Percentiles rank a stretch among this genome's conserved stretches.
Evolutionary conservation across 345 rosid species (phyloP).

Genomic region (Eucalyptus guilfoylei): DNA sequence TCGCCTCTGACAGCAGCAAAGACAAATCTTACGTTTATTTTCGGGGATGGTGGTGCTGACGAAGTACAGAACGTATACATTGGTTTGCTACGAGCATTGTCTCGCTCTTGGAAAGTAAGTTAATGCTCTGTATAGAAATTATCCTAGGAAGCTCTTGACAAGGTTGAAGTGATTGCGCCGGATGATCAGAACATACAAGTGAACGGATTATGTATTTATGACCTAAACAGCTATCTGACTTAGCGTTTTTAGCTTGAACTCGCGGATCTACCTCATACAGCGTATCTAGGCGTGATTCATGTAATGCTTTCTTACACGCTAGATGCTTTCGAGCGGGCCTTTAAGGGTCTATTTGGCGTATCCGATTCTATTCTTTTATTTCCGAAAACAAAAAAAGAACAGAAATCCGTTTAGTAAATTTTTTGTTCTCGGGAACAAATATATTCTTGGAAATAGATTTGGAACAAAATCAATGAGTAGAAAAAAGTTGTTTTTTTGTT

Average conservation of each 20-base stretch:
- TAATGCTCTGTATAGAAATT: not conserved
- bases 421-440: too few species aligned
- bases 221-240: not conserved
- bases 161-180: not conserved
- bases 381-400: fast-evolving
- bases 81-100: not conserved
- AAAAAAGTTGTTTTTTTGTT: too few species aligned
- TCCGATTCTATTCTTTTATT: not conserved
- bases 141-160: not conserved
- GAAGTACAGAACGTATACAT: not conserved
- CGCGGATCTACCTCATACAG: not conserved
- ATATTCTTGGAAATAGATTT: too few species aligned
- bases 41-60: not conserved
- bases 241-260: not conserved
- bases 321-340: not conserved
- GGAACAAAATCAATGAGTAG: too few species aligned
- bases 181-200: not conserved
- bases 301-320: not conserved
- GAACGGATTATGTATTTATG: not conserved
- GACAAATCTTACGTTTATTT: not conserved
- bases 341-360: too few species aligned
- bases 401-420: too few species aligned
- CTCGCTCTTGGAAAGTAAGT: not conserved
- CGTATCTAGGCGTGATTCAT: not conserved
- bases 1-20: not conserved